Evolutionary conservation across 192 early-diverging fungal species (phyloP).

Genomic region (Backusella tarrabulga): DNA sequence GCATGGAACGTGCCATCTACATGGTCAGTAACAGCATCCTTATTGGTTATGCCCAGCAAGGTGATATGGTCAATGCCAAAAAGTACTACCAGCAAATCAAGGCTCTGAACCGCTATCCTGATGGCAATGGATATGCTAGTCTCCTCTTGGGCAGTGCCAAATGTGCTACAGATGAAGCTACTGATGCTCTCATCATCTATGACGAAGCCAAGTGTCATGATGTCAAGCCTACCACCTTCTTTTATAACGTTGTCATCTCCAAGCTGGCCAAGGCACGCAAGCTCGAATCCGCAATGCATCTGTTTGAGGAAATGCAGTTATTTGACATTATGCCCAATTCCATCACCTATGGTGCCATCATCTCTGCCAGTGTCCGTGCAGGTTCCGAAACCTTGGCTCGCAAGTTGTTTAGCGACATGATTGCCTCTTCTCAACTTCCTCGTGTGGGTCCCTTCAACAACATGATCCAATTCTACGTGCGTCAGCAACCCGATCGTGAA

Average conservation of each 20-base stretch:
- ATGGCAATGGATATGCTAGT: slow-evolving; percentile 52
- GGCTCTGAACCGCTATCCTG: slow-evolving; percentile 39
- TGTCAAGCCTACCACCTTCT: slow-evolving; percentile 52
- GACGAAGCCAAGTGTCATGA: slow-evolving; percentile 53
- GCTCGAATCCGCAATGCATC: slow-evolving; percentile 43
- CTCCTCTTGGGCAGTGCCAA: slow-evolving; percentile 48
- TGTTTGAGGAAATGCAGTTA: slow-evolving; percentile 54
- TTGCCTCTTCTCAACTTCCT: slow-evolving; percentile 41
- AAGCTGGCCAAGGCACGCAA: slow-evolving; percentile 58
- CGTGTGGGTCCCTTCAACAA: slow-evolving; percentile 54
- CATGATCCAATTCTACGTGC: slow-evolving; percentile 63
- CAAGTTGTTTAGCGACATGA: slow-evolving; percentile 49
- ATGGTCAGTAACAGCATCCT: slow-evolving; percentile 43
- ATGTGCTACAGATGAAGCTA: slow-evolving; percentile 48
- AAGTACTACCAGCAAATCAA: slow-evolving; percentile 51
- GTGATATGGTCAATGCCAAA: slow-evolving; percentile 49
- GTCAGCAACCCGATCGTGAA: slow-evolving; percentile 48
- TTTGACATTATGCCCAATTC: slow-evolving; percentile 45
- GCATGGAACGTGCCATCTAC: slow-evolving; percentile 37
- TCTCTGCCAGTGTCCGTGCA: slow-evolving; percentile 52
- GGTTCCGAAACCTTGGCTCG: slow-evolving; percentile 49
- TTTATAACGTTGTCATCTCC: slow-evolving; percentile 62
- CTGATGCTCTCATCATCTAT: slow-evolving; percentile 52
- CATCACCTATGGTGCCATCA: slow-evolving; percentile 56
- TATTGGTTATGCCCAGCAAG: slow-evolving; percentile 46